A percentile compares a stretch with the other conserved stretches of the same genome.
Conservation (phyloP, 169 alveolate species). For the Cystoisospora suis region DNA sequence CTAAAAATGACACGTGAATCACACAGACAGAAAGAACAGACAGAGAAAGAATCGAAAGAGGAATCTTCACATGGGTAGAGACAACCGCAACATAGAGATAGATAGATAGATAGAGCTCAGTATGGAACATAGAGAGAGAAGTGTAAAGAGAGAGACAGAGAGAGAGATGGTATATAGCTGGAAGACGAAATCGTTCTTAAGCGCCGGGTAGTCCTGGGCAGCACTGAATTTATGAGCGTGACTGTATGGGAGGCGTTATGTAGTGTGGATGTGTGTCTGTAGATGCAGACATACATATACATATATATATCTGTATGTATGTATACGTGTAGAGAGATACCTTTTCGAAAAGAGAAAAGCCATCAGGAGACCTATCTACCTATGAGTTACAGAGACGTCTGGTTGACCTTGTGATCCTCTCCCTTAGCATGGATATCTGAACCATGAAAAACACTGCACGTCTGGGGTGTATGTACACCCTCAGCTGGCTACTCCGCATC, state of each 20-base stretch:
- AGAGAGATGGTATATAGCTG: neutral
- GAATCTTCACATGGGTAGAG: neutral
- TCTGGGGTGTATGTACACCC: too few species aligned
- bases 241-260: neutral
- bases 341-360: neutral
- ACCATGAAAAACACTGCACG: too few species aligned
- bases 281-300: neutral
- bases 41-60: neutral
- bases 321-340: neutral
- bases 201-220: neutral
- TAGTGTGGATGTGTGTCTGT: neutral
- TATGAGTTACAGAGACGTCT: too few species aligned
- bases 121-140: neutral
- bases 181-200: too few species aligned
- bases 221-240: neutral
- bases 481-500: too few species aligned
- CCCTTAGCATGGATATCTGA: too few species aligned
- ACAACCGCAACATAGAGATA: neutral
- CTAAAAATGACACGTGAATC: neutral
- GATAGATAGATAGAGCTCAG: neutral
- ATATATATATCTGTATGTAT: too few species aligned
- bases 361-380: too few species aligned
- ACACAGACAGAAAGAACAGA: neutral
- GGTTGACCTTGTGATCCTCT: too few species aligned
- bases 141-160: neutral